These are phyloP conservation scores for Dendrocalamus sinicus DNA, from an alignment of 176 grass and related monocot genomes.

Conservation along the genomic window DNA sequence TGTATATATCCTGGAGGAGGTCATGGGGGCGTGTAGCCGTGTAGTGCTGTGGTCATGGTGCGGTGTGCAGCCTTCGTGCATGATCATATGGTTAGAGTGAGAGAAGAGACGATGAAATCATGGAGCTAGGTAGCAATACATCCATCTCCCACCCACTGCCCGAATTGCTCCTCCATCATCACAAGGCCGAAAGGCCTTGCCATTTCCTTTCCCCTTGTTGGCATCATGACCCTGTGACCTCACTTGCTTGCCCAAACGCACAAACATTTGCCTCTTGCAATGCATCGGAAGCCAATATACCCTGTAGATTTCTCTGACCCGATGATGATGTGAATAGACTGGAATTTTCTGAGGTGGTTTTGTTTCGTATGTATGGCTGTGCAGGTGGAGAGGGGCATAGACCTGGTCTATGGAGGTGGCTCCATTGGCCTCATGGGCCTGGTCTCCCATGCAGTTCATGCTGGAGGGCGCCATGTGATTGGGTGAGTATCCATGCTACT, in stretches of 20 bases:
- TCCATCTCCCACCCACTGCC: not conserved
- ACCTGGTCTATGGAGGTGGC: constrained; percentile 97
- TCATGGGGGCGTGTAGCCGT: not conserved
- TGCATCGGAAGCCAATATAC: not conserved
- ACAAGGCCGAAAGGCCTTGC: constrained; percentile 5
- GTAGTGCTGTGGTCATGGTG: not conserved
- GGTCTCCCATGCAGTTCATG: constrained; percentile 90
- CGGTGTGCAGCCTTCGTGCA: constrained; percentile 38
- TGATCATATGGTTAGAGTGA: constrained; percentile 32
- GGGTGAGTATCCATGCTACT: constrained; percentile 52
- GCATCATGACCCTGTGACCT: constrained; percentile 31
- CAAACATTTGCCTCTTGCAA: constrained; percentile 12
- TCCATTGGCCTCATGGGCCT: constrained; percentile 96
- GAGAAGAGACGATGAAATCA: not conserved
- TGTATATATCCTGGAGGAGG: constrained; percentile 35
- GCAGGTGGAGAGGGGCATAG: constrained; percentile 95
- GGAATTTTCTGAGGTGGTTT: not conserved
- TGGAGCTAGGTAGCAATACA: not conserved
- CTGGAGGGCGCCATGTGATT: constrained; percentile 91
- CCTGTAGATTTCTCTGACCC: not conserved
- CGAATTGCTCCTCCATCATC: not conserved
- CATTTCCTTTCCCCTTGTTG: not conserved
- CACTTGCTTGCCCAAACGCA: constrained; percentile 40
- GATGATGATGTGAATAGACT: constrained; percentile 1
- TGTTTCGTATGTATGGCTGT: constrained; percentile 27